A percentile compares a stretch with the other conserved stretches of the same genome.
These are phyloP conservation scores for Multifurca ochricompacta DNA, from an alignment of 768 basidiomycete genomes.

Conservation along the genomic window DNA sequence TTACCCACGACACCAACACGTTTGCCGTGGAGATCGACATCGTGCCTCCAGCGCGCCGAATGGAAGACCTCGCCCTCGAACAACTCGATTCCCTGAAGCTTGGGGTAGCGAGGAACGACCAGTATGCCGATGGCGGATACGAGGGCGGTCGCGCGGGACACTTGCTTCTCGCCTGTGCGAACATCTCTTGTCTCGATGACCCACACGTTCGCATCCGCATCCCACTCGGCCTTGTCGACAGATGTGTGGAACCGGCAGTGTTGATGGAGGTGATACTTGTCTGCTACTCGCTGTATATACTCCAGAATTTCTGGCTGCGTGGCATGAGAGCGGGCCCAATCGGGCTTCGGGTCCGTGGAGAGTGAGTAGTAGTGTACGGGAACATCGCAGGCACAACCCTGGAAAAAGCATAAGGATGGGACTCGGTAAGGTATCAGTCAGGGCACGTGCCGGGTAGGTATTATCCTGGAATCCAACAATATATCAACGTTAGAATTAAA, in stretches of 20 bases:
- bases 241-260: conserved; percentile 23
- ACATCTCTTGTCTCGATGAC: conserved; percentile 22
- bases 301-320: conserved; percentile 26
- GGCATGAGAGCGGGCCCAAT: conserved; percentile 24
- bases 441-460: conserved; percentile 20
- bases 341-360: conserved; percentile 25
- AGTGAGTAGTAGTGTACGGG: conserved; percentile 23
- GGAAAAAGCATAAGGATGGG: not conserved
- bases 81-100: conserved; percentile 24
- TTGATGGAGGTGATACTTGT: conserved; percentile 20
- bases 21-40: conserved; percentile 43
- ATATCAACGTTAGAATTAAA: not conserved
- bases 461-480: conserved; percentile 17
- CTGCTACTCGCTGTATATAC: conserved; percentile 23
- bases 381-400: conserved; percentile 26
- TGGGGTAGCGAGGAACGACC: conserved; percentile 23
- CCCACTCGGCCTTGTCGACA: conserved; percentile 27
- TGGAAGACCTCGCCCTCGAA: conserved; percentile 51
- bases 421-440: not conserved
- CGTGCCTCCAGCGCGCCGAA: conserved; percentile 48
- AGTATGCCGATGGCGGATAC: conserved; percentile 28
- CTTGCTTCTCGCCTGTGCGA: conserved; percentile 7
- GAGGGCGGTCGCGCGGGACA: conserved; percentile 23
- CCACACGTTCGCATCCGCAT: conserved; percentile 22
- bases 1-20: conserved; percentile 55